phyloP scores from a whole-genome alignment of 208 protist species.

The Trypanosoma rangeli region DNA sequence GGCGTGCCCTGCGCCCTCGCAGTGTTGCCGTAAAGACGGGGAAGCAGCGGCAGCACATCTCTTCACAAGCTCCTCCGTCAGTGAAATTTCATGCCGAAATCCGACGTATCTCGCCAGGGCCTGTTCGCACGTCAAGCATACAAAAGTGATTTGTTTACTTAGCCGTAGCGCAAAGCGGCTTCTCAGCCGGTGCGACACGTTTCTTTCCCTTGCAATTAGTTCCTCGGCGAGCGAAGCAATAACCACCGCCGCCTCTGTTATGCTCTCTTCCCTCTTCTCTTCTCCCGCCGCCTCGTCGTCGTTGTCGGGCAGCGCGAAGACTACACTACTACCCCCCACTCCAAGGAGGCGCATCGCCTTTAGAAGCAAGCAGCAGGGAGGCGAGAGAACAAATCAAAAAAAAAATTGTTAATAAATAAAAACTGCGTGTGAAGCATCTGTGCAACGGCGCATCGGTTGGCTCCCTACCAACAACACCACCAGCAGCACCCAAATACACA shows the following conservation, averaged over 20 bases:
- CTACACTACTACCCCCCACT: conserved; percentile 20
- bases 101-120: conserved; percentile 19
- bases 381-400: neutral
- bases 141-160: neutral
- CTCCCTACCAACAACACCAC: too few species aligned
- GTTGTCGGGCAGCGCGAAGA: conserved; percentile 22
- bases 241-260: neutral
- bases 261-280: neutral
- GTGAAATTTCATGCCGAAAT: conserved; percentile 8
- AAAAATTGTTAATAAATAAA: conserved; percentile 15
- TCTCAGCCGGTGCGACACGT: neutral
- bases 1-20: neutral
- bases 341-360: conserved; percentile 22
- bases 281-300: too few species aligned
- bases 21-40: conserved; percentile 3
- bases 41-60: conserved; percentile 9
- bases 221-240: neutral
- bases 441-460: too few species aligned
- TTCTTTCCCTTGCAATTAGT: neutral
- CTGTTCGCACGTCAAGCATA: conserved; percentile 12
- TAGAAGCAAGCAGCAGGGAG: conserved; percentile 2
- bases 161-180: conserved; percentile 17
- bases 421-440: neutral
- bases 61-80: conserved; percentile 7
- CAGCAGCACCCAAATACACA: neutral